Evolutionary conservation across 768 basidiomycete genomes (phyloP), one percentile per base, ranked within the genome.

Genomic region (Suillus bovinus): DNA sequence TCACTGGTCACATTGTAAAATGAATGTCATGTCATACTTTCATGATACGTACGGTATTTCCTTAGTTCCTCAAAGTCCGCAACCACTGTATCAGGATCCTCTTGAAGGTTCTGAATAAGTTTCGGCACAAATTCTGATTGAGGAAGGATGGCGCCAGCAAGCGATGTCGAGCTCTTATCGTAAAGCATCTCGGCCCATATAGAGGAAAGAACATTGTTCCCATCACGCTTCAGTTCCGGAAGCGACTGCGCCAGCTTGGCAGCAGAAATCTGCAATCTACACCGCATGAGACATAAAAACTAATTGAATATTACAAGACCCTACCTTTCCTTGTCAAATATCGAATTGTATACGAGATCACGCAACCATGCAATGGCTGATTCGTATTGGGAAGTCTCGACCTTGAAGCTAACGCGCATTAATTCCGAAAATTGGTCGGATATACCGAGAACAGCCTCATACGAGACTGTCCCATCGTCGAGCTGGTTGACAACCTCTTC

Each of bases 401-500:
- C 96, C 75, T 93, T 93, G 74, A 99, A 83, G 65, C 80, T 84
- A 60, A 97, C 77, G 16, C 88, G 84, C 58, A 93, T 72, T 22
- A 81, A 82, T 69, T 99, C 94, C 6, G 86, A 77, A 71, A 96
- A 95, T n/a, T 77, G 71, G 57, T 80, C 80, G 20, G 81, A 79
- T 64, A 87, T 71, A 16, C 93, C 93, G 9, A 93, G 80, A 29
- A 81, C 81, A 61, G 83, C 84, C 60, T 90, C 89, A 71, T 98
- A 97, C 3, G 85, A 86, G 29, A 99, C 93, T 0, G 97, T 98
- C 67, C 92, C 90, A 72, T 94, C 84, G 69, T 97, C 94, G 2
- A 99, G 85, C 64, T 86, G 85, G 74, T 96, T 89, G 64, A 98
- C 84, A 31, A 98, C 97, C 60, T 96, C 86, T 75, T 99, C 97